These are phyloP conservation scores for Xylaria palmicola DNA, from an alignment of 495 filamentous ascomycete species.

Conservation along the genomic window DNA sequence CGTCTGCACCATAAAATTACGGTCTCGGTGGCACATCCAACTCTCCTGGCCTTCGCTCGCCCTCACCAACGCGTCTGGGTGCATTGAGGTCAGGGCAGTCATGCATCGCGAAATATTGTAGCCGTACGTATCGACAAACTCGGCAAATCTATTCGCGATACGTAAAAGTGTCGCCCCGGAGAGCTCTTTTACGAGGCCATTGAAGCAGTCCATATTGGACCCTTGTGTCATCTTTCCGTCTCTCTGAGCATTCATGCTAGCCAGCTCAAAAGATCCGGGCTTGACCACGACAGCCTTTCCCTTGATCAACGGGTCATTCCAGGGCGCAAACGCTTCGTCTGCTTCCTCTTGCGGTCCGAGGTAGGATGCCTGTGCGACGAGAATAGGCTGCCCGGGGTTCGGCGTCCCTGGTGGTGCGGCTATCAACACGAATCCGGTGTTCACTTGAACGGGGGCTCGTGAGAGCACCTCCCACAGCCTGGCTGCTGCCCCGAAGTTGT, in stretches of 20 bases:
- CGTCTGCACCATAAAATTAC: conserved; percentile 5
- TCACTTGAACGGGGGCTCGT: background rate
- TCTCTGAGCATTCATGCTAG: conserved; percentile 9
- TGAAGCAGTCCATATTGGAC: conserved; percentile 12
- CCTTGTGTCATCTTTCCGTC: conserved; percentile 13
- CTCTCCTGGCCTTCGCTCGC: conserved; percentile 1
- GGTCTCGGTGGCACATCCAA: conserved; percentile 16
- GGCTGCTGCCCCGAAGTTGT: conserved; percentile 8
- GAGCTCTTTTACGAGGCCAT: conserved; percentile 3
- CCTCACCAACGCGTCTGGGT: background rate
- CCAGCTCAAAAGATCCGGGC: conserved; percentile 9
- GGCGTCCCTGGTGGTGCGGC: conserved; percentile 10
- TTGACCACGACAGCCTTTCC: conserved; percentile 14
- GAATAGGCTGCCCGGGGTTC: conserved; percentile 12
- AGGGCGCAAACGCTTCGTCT: conserved; percentile 9
- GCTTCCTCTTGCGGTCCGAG: conserved; percentile 13
- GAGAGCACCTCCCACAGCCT: conserved; percentile 1
- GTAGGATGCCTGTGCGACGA: conserved; percentile 14
- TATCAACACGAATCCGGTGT: conserved; percentile 8
- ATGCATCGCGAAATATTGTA: background rate
- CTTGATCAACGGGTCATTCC: conserved; percentile 7
- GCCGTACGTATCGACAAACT: conserved; percentile 10
- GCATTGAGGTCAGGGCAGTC: background rate
- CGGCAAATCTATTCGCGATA: conserved; percentile 8
- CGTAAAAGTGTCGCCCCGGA: background rate